Evolutionary conservation across 78 protist genomes (phyloP).

Genomic region (Speleostelium caveatum): DNA sequence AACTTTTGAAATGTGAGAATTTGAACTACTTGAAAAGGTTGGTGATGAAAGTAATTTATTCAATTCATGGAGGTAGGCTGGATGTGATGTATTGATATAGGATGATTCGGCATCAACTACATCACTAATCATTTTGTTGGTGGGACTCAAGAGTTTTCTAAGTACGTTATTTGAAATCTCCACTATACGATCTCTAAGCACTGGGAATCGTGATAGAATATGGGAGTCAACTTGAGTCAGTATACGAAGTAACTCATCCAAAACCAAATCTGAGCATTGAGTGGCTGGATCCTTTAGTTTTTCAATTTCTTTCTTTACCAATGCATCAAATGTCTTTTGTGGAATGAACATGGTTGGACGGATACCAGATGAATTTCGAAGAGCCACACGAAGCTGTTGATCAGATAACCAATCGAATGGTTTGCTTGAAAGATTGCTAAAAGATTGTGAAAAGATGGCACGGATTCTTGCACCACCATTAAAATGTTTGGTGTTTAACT

Average conservation of each 20-base stretch:
- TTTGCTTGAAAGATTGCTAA: conserved; percentile 11
- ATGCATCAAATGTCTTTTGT: conserved; percentile 93
- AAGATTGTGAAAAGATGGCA: conserved; percentile 89
- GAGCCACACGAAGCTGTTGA: conserved; percentile 50
- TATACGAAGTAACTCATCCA: conserved; percentile 91
- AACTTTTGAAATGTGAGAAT: background rate
- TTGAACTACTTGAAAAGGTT: background rate
- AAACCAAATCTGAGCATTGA: conserved; percentile 89
- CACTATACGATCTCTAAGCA: conserved; percentile 55
- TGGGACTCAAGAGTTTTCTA: conserved; percentile 52
- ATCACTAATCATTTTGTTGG: conserved; percentile 80
- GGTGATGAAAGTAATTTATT: conserved; percentile 1
- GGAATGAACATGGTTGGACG: conserved; percentile 93
- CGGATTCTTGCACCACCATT: conserved; percentile 96
- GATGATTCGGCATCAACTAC: conserved; percentile 86
- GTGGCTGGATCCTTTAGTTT: conserved; percentile 88
- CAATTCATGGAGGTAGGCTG: conserved; percentile 55
- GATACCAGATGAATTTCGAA: conserved; percentile 82
- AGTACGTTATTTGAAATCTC: conserved; percentile 73
- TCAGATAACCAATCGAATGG: conserved; percentile 74
- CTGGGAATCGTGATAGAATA: conserved; percentile 54
- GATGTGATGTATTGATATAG: conserved; percentile 95
- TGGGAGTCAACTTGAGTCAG: conserved; percentile 72
- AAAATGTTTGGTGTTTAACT: conserved; percentile 25
- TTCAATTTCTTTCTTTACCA: conserved; percentile 89